Percentiles rank a stretch among this genome's conserved stretches.
Evolutionary conservation across 1,139 yeast species (phyloP).

Genomic region (Yarrowia galli): DNA sequence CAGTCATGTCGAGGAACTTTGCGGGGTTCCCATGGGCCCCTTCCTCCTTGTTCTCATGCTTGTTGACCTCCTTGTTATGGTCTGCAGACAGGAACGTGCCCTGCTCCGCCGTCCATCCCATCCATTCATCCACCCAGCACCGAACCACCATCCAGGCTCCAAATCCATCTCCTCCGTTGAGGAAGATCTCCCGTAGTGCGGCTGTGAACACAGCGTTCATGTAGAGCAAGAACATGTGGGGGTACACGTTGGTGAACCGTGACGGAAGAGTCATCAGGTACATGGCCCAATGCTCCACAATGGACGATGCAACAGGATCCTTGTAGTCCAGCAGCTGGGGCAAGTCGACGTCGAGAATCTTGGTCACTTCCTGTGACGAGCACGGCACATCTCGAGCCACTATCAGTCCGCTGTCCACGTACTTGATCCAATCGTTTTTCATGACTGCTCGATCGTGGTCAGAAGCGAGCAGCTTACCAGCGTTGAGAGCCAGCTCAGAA

Average conservation of each 20-base stretch:
- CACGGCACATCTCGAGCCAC: slow-evolving; percentile 66
- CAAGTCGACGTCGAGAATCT: slow-evolving; percentile 57
- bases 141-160: slow-evolving; percentile 81
- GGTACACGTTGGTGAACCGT: slow-evolving; percentile 57
- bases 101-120: slow-evolving; percentile 71
- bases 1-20: slow-evolving; percentile 32
- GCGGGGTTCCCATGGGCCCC: slow-evolving; percentile 19
- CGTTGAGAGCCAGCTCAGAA: slow-evolving; percentile 65
- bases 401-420: slow-evolving; percentile 60
- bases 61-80: slow-evolving; percentile 40
- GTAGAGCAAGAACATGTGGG: slow-evolving; percentile 64
- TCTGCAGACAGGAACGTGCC: slow-evolving; percentile 62
- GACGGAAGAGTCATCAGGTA: slow-evolving; percentile 58
- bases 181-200: slow-evolving; percentile 69
- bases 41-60: slow-evolving; percentile 26
- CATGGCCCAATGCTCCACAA: slow-evolving; percentile 53
- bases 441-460: slow-evolving; percentile 59
- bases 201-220: slow-evolving; percentile 65
- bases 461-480: slow-evolving; percentile 60
- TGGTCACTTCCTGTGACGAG: slow-evolving; percentile 52
- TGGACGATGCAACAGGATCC: slow-evolving; percentile 36
- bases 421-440: slow-evolving; percentile 65
- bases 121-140: slow-evolving; percentile 80
- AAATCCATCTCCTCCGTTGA: slow-evolving; percentile 67
- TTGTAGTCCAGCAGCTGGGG: slow-evolving; percentile 51